Evolutionary conservation across 805 yeast genomes (phyloP), one percentile per base, ranked within the genome.

Genomic region (Kodamaea leandrae): DNA sequence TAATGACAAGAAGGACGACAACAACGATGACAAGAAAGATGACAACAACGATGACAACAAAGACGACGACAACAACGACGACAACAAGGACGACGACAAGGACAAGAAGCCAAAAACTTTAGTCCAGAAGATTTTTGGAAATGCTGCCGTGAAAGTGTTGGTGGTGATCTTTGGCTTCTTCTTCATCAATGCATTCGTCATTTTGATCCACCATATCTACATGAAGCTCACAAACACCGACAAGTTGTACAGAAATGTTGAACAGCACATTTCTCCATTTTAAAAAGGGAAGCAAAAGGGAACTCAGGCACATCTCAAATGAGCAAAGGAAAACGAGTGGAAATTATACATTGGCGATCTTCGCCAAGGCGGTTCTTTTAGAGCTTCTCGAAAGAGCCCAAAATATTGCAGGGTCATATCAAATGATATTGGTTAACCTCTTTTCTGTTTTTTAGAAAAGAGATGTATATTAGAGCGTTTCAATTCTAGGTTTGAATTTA

Each of bases 191-290:
- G 54, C 63, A 49, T 23, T 65, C 17, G 71, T 61, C 19, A 67
- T 69, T 39, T 47, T 58, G 21, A 52, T 67, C 26, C 74, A 68
- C 42, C 75, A 69, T 43, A 41, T 68, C 17, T 65, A 55, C 44
- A 55, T 57, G 48, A 57, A 57, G 40, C 44, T 58, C 5, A 48
- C 63, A 17, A 52, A 52, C 27, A 50, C 61, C 3, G 55, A 57
- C 23, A 61, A 55, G 42, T 49, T 58, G 32, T 68, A 68, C 46
- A 51, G 64, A 38, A 58, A 60, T 19, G 48, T 68, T 21, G 71
- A 66, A 21, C 69, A 64, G 36, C 58, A 51, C 20, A 51, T 61
- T 25, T 64, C 70, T 10, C 71, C 72, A 9, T 66, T 57, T 41
- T 64, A 55, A 21, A 28, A 12, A 21, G 25, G 25, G n/a, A n/a